Evolutionary conservation across 768 basidiomycete species (phyloP).

Genomic region (Wakefieldia striispora): DNA sequence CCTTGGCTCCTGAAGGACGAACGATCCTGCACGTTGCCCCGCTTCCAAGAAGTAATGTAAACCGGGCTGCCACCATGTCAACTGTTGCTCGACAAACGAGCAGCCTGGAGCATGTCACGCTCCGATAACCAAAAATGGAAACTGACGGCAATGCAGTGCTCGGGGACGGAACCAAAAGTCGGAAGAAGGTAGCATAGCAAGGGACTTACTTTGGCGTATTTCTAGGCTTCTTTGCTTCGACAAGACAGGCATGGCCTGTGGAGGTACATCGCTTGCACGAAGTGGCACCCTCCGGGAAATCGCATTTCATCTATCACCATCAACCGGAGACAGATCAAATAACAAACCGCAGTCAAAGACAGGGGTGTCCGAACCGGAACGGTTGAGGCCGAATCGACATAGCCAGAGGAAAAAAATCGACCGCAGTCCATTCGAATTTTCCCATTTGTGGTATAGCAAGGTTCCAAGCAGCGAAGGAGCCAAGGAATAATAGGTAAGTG

Average conservation of each 20-base stretch:
- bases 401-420: constrained; percentile 2
- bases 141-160: constrained; percentile 27
- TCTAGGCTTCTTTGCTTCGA: constrained; percentile 78
- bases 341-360: constrained; percentile 12
- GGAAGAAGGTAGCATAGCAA: constrained; percentile 15
- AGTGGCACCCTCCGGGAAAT: constrained; percentile 67
- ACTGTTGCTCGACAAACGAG: constrained; percentile 13
- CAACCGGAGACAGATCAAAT: constrained; percentile 10
- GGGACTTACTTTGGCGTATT: constrained; percentile 77
- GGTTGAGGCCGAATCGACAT: constrained; percentile 7
- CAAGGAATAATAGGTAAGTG: constrained; percentile 2
- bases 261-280: constrained; percentile 77
- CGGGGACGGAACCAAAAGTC: constrained; percentile 3
- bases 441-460: constrained; percentile 12
- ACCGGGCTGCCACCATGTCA: constrained; percentile 9
- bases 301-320: constrained; percentile 74
- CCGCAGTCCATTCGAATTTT: constrained; percentile 7
- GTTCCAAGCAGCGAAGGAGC: constrained; percentile 3
- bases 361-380: neutral
- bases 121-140: constrained; percentile 27
- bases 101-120: constrained; percentile 17
- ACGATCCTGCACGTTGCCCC: constrained; percentile 7
- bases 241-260: constrained; percentile 75
- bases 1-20: neutral
- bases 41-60: constrained; percentile 13